These are phyloP conservation scores for Fomes fomentarius DNA, from an alignment of 1,284 basidiomycete species.

Conservation along the genomic window DNA sequence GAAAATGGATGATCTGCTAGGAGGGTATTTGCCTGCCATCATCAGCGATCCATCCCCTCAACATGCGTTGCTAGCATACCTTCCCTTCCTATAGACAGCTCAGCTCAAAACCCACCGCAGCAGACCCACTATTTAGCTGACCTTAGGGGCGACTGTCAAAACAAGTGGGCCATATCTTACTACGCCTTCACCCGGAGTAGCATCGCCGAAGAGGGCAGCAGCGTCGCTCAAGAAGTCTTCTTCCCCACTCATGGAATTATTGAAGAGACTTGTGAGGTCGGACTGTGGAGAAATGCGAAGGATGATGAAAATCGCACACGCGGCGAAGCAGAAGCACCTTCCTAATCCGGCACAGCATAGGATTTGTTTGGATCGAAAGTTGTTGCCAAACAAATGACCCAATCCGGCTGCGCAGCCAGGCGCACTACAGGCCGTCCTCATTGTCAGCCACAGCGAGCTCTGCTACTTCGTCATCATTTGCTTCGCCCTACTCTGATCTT, in stretches of 20 bases:
- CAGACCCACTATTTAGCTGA: no score
- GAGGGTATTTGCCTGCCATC: conserved; percentile 62
- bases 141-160: conserved; percentile 21
- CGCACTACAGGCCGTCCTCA: neutral
- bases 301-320: no score
- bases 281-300: neutral
- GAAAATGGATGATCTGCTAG: conserved; percentile 76
- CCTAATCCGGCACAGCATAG: neutral
- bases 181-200: conserved; percentile 8
- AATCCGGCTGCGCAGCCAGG: conserved; percentile 11
- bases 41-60: neutral
- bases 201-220: conserved; percentile 19
- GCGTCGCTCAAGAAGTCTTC: conserved; percentile 21
- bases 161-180: conserved; percentile 21
- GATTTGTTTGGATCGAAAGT: conserved; percentile 23
- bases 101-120: neutral
- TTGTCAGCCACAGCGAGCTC: conserved; percentile 5
- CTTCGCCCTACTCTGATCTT: neutral
- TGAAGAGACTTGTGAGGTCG: no score
- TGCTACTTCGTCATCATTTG: neutral
- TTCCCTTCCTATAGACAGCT: conserved; percentile 54
- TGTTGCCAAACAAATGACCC: conserved; percentile 23
- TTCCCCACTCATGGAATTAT: conserved; percentile 4
- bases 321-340: no score
- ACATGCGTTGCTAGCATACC: conserved; percentile 29